Conservation (phyloP, 2,329 filamentous ascomycete species). For the Zalaria obscura region DNA sequence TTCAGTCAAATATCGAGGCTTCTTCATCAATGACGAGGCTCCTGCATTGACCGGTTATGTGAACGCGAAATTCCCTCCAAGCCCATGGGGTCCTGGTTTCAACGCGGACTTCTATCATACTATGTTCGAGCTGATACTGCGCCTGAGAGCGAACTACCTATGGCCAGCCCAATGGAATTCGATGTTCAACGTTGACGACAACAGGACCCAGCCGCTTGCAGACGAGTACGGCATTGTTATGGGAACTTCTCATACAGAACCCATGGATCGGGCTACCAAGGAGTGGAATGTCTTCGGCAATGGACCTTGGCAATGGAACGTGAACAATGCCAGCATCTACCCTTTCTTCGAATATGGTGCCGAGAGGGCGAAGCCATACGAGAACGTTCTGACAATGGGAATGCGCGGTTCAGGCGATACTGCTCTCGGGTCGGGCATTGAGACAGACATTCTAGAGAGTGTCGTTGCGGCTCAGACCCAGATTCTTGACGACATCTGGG, state of each 20-base stretch:
- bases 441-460: conserved; percentile 44
- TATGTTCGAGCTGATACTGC: conserved; percentile 57
- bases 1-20: conserved; percentile 51
- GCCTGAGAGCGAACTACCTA: conserved; percentile 58
- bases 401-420: conserved; percentile 61
- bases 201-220: conserved; percentile 51
- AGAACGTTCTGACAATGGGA: conserved; percentile 49
- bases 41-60: conserved; percentile 55
- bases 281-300: conserved; percentile 34
- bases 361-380: conserved; percentile 49
- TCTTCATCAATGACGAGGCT: conserved; percentile 60
- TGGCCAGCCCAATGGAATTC: conserved; percentile 61
- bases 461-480: conserved; percentile 46
- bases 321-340: conserved; percentile 54
- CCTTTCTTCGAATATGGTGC: conserved; percentile 56
- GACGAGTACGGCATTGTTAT: conserved; percentile 64
- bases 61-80: conserved; percentile 33
- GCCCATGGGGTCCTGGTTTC: conserved; percentile 19
- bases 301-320: conserved; percentile 55
- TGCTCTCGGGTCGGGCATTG: conserved; percentile 41
- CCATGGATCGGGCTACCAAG: conserved; percentile 47
- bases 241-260: conserved; percentile 60
- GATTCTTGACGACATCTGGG: conserved; percentile 43
- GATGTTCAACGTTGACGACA: conserved; percentile 61
- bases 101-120: conserved; percentile 52